Base-by-base conservation (phyloP, 768 basidiomycete species). In the Boletus rubescentipes region DNA sequence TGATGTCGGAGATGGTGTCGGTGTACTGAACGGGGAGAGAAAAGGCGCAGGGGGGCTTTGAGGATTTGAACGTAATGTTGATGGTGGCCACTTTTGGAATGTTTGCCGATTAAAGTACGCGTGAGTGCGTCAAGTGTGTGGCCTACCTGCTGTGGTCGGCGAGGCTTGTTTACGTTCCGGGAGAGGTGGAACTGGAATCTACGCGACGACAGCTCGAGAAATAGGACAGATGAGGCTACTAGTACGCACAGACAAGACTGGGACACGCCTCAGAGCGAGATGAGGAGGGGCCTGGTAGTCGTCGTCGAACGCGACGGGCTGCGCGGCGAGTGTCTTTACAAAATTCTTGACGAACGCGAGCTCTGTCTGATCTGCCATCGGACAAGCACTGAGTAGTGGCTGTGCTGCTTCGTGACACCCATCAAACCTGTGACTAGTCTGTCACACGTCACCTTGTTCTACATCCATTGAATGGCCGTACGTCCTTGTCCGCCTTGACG, bases 51-150 rank as follows among this genome's bases (percentile, higher is more conserved):
- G 91, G 75, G 1, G 97, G 97, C 67, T 98, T 98, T 65, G 85
- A 77, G 44, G 92, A 97, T 73, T 97, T 98, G 80, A 99, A 84
- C 47, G 84, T 88, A 61, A 99, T 72, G 20, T 76, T 76, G 61
- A 98, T 72, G 21, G 52, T 39, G 51, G 57, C 46, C 32, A 31
- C 63, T 70, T 55, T 32, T 20, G 9, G 32, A 46, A 32, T 12
- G 11, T 46, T 29, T 38, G 50, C 55, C 43, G 51, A 35, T 70
- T 41, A 60, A 49, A 30, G 42, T 30, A 39, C 49, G 55, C 41
- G 46, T 43, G 30, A 23, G 26, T 32, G 39, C 23, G 36, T 53
- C 51, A 15, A 54, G 16, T 23, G 21, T 20, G 18, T 30, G 44
- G 54, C 60, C 18, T 61, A 76, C 78, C 70, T 62, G 65, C 43